Evolutionary conservation across 805 yeast species (phyloP).

Genomic region (Kazachstania psychrophila): DNA sequence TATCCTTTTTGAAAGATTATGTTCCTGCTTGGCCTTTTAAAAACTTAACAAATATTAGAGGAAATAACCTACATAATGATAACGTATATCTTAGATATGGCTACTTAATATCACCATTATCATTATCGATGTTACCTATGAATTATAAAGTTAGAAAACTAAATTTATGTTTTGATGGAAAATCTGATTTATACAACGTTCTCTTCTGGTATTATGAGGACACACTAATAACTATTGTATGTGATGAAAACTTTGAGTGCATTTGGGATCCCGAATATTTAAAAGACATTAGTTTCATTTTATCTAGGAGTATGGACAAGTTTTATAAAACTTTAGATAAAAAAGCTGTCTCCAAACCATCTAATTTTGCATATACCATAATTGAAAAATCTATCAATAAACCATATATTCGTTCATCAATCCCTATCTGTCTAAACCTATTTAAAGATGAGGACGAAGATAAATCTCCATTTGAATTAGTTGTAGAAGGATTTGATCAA

Average conservation of each 20-base stretch:
- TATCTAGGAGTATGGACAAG: constrained; percentile 16
- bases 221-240: constrained; percentile 18
- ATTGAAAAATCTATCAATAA: constrained; percentile 8
- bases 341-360: neutral
- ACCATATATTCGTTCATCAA: constrained; percentile 14
- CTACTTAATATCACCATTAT: constrained; percentile 25
- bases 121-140: constrained; percentile 17
- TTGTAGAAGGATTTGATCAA: constrained; percentile 21
- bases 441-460: constrained; percentile 1
- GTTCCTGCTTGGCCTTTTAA: constrained; percentile 17
- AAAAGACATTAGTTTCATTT: constrained; percentile 18
- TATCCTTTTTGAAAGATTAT: constrained; percentile 23
- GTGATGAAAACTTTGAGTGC: constrained; percentile 17
- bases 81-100: constrained; percentile 15
- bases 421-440: constrained; percentile 17
- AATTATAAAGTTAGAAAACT: constrained; percentile 19
- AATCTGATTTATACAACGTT: constrained; percentile 12
- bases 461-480: constrained; percentile 17
- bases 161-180: constrained; percentile 11
- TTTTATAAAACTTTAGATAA: constrained; percentile 11
- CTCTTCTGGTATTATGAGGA: constrained; percentile 28
- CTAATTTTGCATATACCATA: constrained; percentile 20
- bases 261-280: constrained; percentile 25
- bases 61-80: neutral
- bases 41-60: neutral